These are phyloP conservation scores for Phytophthora sansomeana DNA, from an alignment of 352 stramenopile species.

Conservation along the genomic window DNA sequence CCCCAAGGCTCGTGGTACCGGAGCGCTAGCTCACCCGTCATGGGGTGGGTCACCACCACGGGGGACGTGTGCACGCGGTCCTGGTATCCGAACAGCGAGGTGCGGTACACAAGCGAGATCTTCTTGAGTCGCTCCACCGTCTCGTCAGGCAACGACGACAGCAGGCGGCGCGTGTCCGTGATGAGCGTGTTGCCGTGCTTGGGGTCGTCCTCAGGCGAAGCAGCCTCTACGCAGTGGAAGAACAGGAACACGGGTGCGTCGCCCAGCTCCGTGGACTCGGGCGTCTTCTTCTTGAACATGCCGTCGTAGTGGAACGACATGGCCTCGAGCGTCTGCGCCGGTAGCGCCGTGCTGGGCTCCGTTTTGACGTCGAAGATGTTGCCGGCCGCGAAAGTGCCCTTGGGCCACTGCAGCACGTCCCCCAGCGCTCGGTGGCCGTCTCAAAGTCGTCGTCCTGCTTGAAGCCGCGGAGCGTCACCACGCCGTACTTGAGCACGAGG, in stretches of 20 bases:
- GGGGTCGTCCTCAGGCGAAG: constrained; percentile 23
- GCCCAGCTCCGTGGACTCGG: constrained; percentile 25
- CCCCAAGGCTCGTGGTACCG: constrained; percentile 28
- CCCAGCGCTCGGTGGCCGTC: constrained; percentile 24
- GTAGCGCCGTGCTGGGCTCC: constrained; percentile 15
- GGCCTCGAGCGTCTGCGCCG: constrained; percentile 26
- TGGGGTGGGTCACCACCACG: constrained; percentile 24
- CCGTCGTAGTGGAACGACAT: constrained; percentile 35
- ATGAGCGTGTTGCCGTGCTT: constrained; percentile 35
- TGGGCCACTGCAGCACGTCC: constrained; percentile 32
- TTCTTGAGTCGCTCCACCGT: constrained; percentile 31
- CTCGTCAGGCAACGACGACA: constrained; percentile 19
- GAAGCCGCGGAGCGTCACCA: constrained; percentile 28
- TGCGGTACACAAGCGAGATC: constrained; percentile 27
- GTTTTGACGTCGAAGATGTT: constrained; percentile 35
- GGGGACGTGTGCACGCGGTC: constrained; percentile 23
- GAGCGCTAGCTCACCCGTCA: constrained; percentile 22
- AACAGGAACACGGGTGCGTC: constrained; percentile 31
- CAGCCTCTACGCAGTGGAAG: constrained; percentile 28
- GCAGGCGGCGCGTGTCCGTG: constrained; percentile 25
- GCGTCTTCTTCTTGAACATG: constrained; percentile 38
- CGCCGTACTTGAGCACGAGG: constrained; percentile 28
- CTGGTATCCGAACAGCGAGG: constrained; percentile 10
- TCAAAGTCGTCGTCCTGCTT: constrained; percentile 37
- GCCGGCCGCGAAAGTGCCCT: constrained; percentile 23